Evolutionary conservation across 306 rosid species (phyloP), one percentile per base, ranked within the genome.

Genomic region (Malus asiatica): DNA sequence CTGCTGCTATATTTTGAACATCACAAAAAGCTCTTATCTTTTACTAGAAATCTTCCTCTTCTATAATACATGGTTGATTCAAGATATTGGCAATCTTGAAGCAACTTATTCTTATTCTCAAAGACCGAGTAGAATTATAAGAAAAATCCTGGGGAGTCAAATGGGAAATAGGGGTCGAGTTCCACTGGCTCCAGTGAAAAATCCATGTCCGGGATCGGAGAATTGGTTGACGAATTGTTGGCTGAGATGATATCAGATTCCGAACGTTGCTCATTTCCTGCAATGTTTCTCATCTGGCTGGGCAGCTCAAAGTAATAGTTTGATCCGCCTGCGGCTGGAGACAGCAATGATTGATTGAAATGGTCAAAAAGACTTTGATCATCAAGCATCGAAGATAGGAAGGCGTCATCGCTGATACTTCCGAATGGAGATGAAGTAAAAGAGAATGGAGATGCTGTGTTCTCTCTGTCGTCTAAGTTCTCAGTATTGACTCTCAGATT

Each of bases 171-270:
- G 62, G 84, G 88, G 59, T 85, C 88, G 53, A 86, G 59, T 64
- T 85, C 87, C 44, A 52, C 81, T 0, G 75, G 81, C 52, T 88
- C 90, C 64, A 87, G 83, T 16, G 90, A 59, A 87, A 93, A 91
- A 73, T 87, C 87, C 74, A 90, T 72, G 61, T 88, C 92, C 22
- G 84, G 85, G 42, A 87, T 88, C 25, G 96, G 89, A 73, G 89
- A 88, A 70, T 79, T 88, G 80, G 85, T 75, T 52, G 87, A 58
- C 62, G 91, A 95, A 78, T 90, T 83, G 83, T 82, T 80, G 84
- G 90, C 90, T 38, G 91, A 87, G 88, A 85, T 55, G 19, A 93
- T 95, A 60, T 85, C 90, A 20, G 89, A 80, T 68, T 87, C 91
- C 18, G 89, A 88, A 68, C 25, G 61, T 4, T 77, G 90, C 79